A percentile compares a stretch with the other conserved stretches of the same genome.
phyloP scores from a whole-genome alignment of 225 moss, liverwort and hornwort genomes.

The Climacium dendroides region DNA sequence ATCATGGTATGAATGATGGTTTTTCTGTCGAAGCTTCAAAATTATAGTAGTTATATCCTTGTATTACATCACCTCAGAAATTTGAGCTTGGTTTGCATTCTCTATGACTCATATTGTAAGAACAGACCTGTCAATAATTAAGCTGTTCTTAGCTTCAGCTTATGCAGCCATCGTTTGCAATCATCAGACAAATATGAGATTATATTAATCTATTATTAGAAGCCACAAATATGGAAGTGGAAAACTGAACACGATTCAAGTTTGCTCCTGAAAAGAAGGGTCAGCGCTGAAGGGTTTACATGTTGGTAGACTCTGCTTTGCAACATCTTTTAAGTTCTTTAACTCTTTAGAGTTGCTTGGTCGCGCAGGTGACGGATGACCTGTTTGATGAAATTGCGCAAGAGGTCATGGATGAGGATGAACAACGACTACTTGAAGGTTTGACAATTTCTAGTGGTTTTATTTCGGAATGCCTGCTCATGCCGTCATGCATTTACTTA shows the following conservation, averaged over 20 bases:
- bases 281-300: not conserved
- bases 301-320: not conserved
- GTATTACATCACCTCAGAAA: not conserved
- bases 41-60: not conserved
- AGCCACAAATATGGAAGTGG: not conserved
- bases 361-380: slow-evolving; percentile 84
- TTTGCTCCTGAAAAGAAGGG: not conserved
- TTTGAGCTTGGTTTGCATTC: not conserved
- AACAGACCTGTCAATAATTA: not conserved
- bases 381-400: slow-evolving; percentile 95
- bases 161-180: not conserved
- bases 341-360: not conserved
- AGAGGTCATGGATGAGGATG: slow-evolving; percentile 95
- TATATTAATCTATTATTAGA: not conserved
- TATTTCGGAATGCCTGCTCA: not conserved
- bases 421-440: slow-evolving; percentile 67
- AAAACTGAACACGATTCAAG: not conserved
- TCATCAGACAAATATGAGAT: not conserved
- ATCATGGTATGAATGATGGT: not conserved
- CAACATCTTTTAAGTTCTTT: not conserved
- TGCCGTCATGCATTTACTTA: not conserved
- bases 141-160: not conserved
- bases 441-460: not conserved
- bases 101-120: not conserved
- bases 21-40: not conserved